Evolutionary conservation across 495 filamentous ascomycete genomes (phyloP).

Genomic region (Xylaria palmicola): DNA sequence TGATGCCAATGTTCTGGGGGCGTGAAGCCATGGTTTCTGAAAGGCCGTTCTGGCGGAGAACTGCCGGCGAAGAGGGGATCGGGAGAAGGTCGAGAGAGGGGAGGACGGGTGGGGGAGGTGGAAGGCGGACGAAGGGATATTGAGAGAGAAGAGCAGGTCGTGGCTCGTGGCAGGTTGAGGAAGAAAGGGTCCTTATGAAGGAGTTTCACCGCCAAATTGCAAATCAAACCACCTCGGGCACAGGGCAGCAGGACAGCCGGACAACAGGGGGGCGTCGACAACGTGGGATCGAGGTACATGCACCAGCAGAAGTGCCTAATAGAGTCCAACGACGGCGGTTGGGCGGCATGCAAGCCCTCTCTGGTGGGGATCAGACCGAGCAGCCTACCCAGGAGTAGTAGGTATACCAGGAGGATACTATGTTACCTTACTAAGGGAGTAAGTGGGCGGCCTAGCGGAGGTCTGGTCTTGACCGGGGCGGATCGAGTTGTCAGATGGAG

Average conservation of each 20-base stretch:
- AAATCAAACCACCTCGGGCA: constrained; percentile 12
- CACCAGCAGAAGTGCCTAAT: constrained; percentile 1
- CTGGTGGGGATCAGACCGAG: constrained; percentile 9
- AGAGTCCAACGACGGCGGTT: constrained; percentile 4
- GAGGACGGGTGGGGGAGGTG: not conserved
- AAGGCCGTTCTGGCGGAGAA: constrained; percentile 24
- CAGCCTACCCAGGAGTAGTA: not conserved
- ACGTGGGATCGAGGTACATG: constrained; percentile 15
- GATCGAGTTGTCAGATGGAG: constrained; percentile 1
- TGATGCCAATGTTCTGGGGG: constrained; percentile 97
- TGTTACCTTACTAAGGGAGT: no score
- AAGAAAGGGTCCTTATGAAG: constrained; percentile 15
- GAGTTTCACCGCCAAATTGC: constrained; percentile 22
- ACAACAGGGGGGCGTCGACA: constrained; percentile 6
- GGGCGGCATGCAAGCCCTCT: constrained; percentile 7
- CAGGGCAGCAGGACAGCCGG: constrained; percentile 4
- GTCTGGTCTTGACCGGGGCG: not conserved
- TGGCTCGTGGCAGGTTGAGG: constrained; percentile 8
- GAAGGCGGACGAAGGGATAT: not conserved
- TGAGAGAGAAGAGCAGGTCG: not conserved
- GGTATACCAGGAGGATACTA: no score
- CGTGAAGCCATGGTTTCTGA: constrained; percentile 72
- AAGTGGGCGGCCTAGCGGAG: no score
- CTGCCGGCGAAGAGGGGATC: constrained; percentile 13
- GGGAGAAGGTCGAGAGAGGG: not conserved